phyloP scores from a whole-genome alignment of 345 rosid genomes.

The Arabidopsis suecica region DNA sequence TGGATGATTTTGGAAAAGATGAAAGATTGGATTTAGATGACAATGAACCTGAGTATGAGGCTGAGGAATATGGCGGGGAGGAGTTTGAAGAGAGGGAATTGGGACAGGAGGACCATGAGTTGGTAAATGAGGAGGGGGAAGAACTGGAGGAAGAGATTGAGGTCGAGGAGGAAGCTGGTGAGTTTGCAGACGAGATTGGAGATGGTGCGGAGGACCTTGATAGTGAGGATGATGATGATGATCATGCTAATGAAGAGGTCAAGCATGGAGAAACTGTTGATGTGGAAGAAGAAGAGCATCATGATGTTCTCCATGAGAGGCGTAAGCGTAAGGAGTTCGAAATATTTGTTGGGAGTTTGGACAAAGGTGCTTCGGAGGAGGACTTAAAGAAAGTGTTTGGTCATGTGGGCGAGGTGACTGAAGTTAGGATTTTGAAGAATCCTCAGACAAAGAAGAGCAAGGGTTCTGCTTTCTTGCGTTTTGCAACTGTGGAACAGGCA shows the following conservation, averaged over 20 bases:
- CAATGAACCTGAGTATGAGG: constrained; percentile 75
- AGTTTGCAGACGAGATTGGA: constrained; percentile 64
- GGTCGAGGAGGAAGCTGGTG: constrained; percentile 70
- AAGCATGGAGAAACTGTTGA: constrained; percentile 60
- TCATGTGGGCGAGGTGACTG: constrained; percentile 83
- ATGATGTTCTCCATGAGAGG: constrained; percentile 79
- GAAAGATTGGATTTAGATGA: constrained; percentile 84
- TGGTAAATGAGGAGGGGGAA: constrained; percentile 63
- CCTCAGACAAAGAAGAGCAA: constrained; percentile 92
- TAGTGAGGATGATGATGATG: constrained; percentile 64
- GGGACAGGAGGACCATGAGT: constrained; percentile 64
- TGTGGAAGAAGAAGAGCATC: constrained; percentile 64
- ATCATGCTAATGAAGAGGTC: constrained; percentile 53
- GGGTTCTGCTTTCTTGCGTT: constrained; percentile 97
- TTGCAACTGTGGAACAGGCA: constrained; percentile 92
- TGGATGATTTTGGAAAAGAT: constrained; percentile 74
- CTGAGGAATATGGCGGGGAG: constrained; percentile 60
- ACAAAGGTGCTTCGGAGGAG: constrained; percentile 82
- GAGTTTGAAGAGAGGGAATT: constrained; percentile 84
- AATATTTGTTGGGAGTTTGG: constrained; percentile 92
- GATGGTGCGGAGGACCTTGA: constrained; percentile 65
- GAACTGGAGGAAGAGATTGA: constrained; percentile 65
- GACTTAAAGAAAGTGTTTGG: constrained; percentile 81
- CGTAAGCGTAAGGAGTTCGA: constrained; percentile 96
- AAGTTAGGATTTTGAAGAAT: constrained; percentile 88